These are phyloP conservation scores for Eutrema japonicum DNA, from an alignment of 345 rosid genomes.

Conservation along the genomic window DNA sequence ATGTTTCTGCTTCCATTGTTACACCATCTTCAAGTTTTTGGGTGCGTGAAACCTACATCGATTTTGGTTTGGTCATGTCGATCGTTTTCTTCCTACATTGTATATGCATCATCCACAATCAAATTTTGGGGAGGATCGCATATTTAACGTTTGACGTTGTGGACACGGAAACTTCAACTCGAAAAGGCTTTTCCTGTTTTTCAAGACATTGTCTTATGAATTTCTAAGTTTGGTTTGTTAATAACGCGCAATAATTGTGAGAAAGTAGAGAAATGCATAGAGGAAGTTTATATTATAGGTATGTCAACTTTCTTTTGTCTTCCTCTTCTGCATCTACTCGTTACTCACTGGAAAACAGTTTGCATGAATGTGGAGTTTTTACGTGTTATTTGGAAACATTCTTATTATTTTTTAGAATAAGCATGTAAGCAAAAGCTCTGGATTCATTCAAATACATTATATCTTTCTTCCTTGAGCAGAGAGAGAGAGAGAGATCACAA, in stretches of 20 bases:
- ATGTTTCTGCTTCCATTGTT: conserved; percentile 66
- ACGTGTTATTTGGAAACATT: conserved; percentile 4
- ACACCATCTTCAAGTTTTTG: conserved; percentile 58
- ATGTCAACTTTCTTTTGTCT: background rate
- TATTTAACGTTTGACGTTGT: background rate
- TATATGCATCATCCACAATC: conserved; percentile 50
- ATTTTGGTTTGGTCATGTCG: conserved; percentile 43
- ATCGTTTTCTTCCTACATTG: conserved; percentile 50
- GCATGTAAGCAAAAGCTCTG: background rate
- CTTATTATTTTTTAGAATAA: conserved; percentile 6
- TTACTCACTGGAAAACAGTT: background rate
- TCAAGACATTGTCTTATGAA: background rate
- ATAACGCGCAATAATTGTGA: background rate
- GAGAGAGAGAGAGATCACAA: conserved; percentile 2
- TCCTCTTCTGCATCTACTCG: background rate
- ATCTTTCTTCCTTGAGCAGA: background rate
- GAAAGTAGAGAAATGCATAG: background rate
- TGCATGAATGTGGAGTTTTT: conserved; percentile 16
- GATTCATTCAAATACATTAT: background rate
- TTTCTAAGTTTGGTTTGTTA: conserved; percentile 23
- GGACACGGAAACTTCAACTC: background rate
- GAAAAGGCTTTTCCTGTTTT: background rate
- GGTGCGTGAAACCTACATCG: conserved; percentile 48
- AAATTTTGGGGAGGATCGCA: background rate
- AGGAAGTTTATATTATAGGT: background rate